These are phyloP conservation scores for Aaosphaeria arxii DNA, from an alignment of 2,329 filamentous ascomycete species.

Conservation along the genomic window DNA sequence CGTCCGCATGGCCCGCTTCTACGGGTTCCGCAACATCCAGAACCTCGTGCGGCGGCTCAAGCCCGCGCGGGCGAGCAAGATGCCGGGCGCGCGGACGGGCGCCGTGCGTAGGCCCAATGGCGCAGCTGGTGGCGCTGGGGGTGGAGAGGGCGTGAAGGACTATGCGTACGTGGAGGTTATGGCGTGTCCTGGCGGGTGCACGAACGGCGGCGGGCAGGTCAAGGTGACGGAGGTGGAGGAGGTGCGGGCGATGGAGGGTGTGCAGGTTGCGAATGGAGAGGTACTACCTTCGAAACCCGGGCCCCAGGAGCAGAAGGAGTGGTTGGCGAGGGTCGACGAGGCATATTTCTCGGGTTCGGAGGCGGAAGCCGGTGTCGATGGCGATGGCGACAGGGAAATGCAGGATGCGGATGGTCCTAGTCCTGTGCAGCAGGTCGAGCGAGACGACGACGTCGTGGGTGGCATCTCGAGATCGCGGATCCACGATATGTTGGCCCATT, in stretches of 20 bases:
- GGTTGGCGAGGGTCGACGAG: constrained; percentile 52
- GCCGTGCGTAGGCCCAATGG: constrained; percentile 64
- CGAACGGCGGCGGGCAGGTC: constrained; percentile 94
- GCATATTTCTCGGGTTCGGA: constrained; percentile 78
- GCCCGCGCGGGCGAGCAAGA: constrained; percentile 66
- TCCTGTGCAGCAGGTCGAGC: constrained; percentile 1
- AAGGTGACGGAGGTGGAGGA: constrained; percentile 74
- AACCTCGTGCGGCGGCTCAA: constrained; percentile 93
- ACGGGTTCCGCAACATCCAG: constrained; percentile 97
- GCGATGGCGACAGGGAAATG: constrained; percentile 41
- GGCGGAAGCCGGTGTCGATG: constrained; percentile 21
- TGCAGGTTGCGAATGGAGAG: constrained; percentile 29
- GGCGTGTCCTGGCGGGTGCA: constrained; percentile 98
- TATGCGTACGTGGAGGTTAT: constrained; percentile 98
- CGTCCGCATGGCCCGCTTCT: constrained; percentile 68
- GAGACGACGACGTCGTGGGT: constrained; percentile 44
- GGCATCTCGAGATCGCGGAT: constrained; percentile 67
- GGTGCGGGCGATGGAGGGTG: constrained; percentile 30
- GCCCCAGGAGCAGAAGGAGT: constrained; percentile 79
- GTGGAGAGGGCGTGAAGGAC: constrained; percentile 61
- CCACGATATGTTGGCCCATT: constrained; percentile 69
- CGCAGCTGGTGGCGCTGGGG: constrained; percentile 54
- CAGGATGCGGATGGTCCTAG: constrained; percentile 8
- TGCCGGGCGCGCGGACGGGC: constrained; percentile 32
- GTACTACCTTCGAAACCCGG: constrained; percentile 55